phyloP scores from a whole-genome alignment of 208 protist genomes.

The Trypanosoma congolense region DNA sequence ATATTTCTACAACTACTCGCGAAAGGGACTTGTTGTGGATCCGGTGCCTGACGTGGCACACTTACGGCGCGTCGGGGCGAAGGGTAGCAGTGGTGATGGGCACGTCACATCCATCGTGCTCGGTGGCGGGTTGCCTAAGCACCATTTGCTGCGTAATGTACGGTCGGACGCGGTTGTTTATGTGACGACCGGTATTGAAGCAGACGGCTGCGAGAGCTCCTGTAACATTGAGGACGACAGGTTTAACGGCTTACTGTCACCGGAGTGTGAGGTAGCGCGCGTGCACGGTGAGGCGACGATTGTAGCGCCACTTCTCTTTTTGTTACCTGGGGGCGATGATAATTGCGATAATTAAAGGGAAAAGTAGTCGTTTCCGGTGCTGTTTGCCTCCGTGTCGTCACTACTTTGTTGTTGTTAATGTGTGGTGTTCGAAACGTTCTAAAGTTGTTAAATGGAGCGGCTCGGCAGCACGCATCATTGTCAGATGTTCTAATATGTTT shows the following conservation, averaged over 20 bases:
- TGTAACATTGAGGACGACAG: conserved; percentile 64
- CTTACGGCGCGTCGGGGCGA: conserved; percentile 32
- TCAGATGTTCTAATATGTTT: no score
- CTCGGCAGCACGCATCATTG: no score
- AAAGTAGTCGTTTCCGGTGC: no score
- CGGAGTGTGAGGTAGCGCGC: conserved; percentile 53
- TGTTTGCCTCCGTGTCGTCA: no score
- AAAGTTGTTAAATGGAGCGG: no score
- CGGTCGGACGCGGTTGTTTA: conserved; percentile 57
- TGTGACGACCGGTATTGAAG: conserved; percentile 78
- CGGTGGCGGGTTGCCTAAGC: conserved; percentile 79
- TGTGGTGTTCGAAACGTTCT: no score
- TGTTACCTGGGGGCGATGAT: not conserved
- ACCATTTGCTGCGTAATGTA: conserved; percentile 71
- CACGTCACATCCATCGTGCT: conserved; percentile 68
- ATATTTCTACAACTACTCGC: conserved; percentile 98
- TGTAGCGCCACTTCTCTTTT: conserved; percentile 70
- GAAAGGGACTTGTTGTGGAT: conserved; percentile 96
- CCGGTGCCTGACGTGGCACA: conserved; percentile 82
- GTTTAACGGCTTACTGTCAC: conserved; percentile 41
- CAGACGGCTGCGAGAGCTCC: conserved; percentile 81
- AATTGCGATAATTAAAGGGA: not conserved
- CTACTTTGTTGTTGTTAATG: no score
- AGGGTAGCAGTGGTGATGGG: not conserved
- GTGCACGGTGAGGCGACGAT: conserved; percentile 88